Evolutionary conservation across 495 filamentous ascomycete genomes (phyloP).

Genomic region (Collariella sp.): DNA sequence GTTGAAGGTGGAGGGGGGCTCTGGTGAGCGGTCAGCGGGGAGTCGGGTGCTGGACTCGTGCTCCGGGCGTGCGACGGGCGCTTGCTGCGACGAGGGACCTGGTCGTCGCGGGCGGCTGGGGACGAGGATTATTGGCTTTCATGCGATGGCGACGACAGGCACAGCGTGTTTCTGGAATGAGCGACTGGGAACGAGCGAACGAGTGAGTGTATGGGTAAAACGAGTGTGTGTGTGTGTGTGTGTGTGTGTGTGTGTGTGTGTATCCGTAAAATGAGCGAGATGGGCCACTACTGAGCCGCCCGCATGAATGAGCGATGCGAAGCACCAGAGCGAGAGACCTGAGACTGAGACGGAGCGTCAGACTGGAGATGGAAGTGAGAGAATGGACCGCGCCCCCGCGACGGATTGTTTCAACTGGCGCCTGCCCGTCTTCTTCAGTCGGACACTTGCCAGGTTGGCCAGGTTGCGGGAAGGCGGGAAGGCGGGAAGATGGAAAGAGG

Average conservation of each 20-base stretch:
- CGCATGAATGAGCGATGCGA: background rate
- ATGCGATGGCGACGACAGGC: background rate
- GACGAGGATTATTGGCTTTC: constrained; percentile 9
- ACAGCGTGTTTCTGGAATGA: background rate
- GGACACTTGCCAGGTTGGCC: constrained; percentile 1
- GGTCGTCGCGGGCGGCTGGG: background rate
- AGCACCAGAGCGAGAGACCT: constrained; percentile 11
- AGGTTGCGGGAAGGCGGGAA: background rate
- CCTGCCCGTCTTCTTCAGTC: constrained; percentile 4
- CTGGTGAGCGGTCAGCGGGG: background rate
- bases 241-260: background rate
- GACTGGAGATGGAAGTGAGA: no score
- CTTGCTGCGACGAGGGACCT: constrained; percentile 9
- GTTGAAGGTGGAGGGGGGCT: background rate
- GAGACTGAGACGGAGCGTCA: no score
- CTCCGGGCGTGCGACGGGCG: background rate
- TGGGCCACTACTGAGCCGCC: background rate
- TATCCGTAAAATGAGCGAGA: constrained; percentile 11
- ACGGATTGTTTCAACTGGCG: background rate
- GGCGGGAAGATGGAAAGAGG: background rate
- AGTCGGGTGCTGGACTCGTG: background rate
- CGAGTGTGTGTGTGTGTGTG: constrained; percentile 4
- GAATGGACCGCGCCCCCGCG: background rate
- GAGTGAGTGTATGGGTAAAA: constrained; percentile 1
- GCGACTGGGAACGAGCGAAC: constrained; percentile 2